Percentiles rank a stretch among this genome's conserved stretches.
Conservation (phyloP, 2,329 filamentous ascomycete species). For the Epichloe sibirici region DNA sequence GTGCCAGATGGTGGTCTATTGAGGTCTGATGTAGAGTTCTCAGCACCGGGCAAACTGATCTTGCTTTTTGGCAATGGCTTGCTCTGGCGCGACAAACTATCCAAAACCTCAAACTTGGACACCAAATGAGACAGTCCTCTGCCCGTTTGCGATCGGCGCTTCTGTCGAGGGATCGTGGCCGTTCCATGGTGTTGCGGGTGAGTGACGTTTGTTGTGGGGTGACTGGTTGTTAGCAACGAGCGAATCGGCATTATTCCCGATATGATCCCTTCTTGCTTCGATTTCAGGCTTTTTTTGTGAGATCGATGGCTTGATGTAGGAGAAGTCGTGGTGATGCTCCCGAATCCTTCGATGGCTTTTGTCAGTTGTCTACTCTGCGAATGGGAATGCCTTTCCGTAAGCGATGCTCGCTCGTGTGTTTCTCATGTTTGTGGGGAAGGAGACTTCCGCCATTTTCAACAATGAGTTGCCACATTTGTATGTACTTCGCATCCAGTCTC, state of each 20-base stretch:
- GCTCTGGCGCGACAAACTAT: constrained; percentile 8
- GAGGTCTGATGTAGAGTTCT: neutral
- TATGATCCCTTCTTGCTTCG: neutral
- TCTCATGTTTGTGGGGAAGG: neutral
- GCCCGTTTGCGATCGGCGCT: neutral
- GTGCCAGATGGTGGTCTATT: neutral
- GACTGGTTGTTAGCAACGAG: constrained; percentile 1
- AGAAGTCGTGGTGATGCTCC: neutral
- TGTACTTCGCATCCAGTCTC: neutral
- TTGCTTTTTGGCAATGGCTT: neutral
- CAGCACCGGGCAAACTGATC: neutral
- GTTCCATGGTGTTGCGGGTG: neutral
- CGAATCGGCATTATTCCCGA: constrained; percentile 2
- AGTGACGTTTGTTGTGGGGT: neutral
- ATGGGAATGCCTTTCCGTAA: neutral
- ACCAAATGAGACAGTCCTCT: constrained; percentile 19
- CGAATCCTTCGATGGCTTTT: neutral
- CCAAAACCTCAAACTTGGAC: constrained; percentile 23
- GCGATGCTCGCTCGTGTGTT: neutral
- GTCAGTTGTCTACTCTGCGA: neutral
- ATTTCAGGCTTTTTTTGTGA: neutral
- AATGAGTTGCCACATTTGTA: neutral
- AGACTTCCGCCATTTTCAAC: neutral
- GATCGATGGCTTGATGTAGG: neutral
- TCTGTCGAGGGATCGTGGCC: neutral